A percentile compares a stretch with the other conserved stretches of the same genome.
Evolutionary conservation across 345 rosid genomes (phyloP).

Genomic region (Erodium maritimum): DNA sequence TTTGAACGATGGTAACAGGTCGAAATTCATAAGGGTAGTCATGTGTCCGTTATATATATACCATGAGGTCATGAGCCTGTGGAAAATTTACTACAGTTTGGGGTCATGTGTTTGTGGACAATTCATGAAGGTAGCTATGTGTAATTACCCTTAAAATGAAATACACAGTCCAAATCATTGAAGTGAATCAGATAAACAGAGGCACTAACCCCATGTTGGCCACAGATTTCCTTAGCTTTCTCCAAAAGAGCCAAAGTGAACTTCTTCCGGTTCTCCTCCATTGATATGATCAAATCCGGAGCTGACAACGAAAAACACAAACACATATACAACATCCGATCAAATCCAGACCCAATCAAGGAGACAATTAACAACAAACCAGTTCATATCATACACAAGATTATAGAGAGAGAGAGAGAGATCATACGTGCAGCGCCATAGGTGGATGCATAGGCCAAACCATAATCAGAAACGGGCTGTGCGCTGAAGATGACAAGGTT

Average conservation of each 20-base stretch:
- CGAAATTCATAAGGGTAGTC: too few relatives aligned
- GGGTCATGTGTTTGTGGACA: too few relatives aligned
- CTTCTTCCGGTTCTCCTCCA: slow-evolving; percentile 45
- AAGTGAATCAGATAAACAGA: neutral
- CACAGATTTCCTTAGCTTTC: slow-evolving; percentile 36
- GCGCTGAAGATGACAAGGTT: slow-evolving; percentile 6
- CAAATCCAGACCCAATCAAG: too few relatives aligned
- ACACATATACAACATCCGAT: neutral
- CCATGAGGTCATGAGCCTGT: too few relatives aligned
- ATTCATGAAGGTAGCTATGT: too few relatives aligned
- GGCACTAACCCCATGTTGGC: slow-evolving; percentile 33
- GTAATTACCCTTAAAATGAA: too few relatives aligned
- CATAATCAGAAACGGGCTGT: neutral
- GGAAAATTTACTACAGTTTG: too few relatives aligned
- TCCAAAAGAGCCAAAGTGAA: slow-evolving; percentile 20
- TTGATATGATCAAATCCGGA: slow-evolving; percentile 30
- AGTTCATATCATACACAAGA: too few relatives aligned
- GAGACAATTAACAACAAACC: too few relatives aligned
- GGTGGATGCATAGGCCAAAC: neutral
- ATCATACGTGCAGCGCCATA: neutral
- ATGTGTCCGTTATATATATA: too few relatives aligned
- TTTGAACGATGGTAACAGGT: too few relatives aligned
- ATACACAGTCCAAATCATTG: neutral
- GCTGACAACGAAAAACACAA: slow-evolving; percentile 23
- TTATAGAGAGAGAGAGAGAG: neutral